Conservation (phyloP, 2,329 filamentous ascomycete species). For the Diaporthe velutina region DNA sequence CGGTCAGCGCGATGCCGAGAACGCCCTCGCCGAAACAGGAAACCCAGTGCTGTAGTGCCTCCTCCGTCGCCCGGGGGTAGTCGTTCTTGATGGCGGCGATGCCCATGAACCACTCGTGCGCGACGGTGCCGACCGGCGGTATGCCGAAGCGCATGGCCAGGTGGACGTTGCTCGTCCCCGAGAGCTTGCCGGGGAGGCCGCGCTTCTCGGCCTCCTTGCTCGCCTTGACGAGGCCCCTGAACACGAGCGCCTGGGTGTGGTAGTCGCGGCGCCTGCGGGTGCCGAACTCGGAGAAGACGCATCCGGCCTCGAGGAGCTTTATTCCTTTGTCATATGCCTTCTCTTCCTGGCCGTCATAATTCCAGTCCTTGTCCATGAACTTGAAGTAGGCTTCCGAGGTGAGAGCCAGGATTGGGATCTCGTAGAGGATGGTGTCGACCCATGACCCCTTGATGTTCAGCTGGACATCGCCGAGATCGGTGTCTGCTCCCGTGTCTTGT, state of each 20-base stretch:
- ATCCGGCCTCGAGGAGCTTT: slow-evolving; percentile 83
- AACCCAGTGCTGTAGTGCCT: slow-evolving; percentile 89
- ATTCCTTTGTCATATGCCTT: slow-evolving; percentile 86
- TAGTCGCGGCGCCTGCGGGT: slow-evolving; percentile 91
- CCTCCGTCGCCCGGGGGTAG: slow-evolving; percentile 87
- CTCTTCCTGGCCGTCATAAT: slow-evolving; percentile 86
- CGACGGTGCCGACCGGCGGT: slow-evolving; percentile 86
- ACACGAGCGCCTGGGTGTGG: slow-evolving; percentile 92
- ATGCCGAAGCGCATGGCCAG: slow-evolving; percentile 94
- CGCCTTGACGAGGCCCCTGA: slow-evolving; percentile 86
- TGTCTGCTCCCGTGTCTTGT: slow-evolving; percentile 71
- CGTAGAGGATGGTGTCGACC: slow-evolving; percentile 97
- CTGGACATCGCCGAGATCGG: slow-evolving; percentile 79
- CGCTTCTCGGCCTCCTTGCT: slow-evolving; percentile 76
- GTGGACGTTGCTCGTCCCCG: slow-evolving; percentile 96
- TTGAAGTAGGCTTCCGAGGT: slow-evolving; percentile 98
- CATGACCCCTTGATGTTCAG: slow-evolving; percentile 86
- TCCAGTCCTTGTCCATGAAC: slow-evolving; percentile 95
- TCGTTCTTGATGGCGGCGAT: slow-evolving; percentile 91
- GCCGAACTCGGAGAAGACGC: slow-evolving; percentile 93
- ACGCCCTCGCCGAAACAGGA: slow-evolving; percentile 89
- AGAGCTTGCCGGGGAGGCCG: slow-evolving; percentile 78
- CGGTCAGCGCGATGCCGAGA: slow-evolving; percentile 89
- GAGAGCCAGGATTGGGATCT: slow-evolving; percentile 92
- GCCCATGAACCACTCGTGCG: slow-evolving; percentile 99